Evolutionary conservation across 257 asterid species (phyloP).

Genomic region (Lantana camara): DNA sequence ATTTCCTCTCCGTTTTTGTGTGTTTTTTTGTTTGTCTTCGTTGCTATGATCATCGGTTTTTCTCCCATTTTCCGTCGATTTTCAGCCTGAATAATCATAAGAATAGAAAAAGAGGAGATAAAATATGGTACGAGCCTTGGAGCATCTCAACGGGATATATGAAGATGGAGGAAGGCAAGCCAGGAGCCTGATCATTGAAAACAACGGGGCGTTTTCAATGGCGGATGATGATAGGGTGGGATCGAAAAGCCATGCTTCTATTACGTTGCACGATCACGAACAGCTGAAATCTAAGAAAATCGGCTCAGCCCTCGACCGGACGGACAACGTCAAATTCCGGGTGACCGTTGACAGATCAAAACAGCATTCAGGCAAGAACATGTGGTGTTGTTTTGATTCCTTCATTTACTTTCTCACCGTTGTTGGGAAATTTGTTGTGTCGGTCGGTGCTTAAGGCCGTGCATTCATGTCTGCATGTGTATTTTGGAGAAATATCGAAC

Average conservation of each 20-base stretch:
- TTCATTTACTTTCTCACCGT: no score
- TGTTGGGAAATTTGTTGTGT: neutral
- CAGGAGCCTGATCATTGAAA: constrained; percentile 35
- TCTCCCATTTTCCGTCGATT: neutral
- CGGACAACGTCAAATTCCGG: constrained; percentile 29
- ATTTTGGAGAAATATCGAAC: neutral
- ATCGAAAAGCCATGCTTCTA: constrained; percentile 43
- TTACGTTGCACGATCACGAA: constrained; percentile 25
- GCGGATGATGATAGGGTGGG: constrained; percentile 29
- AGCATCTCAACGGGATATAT: constrained; percentile 33
- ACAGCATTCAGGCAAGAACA: constrained; percentile 38
- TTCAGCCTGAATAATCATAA: constrained; percentile 2
- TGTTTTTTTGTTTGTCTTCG: no score
- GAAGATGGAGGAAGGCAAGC: constrained; percentile 33
- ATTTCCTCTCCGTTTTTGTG: no score
- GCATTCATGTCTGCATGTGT: no score
- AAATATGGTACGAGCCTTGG: constrained; percentile 52
- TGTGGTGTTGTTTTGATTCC: no score
- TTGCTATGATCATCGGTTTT: constrained; percentile 6
- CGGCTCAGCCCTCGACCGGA: constrained; percentile 19
- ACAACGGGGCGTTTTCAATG: constrained; percentile 7
- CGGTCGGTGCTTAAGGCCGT: neutral
- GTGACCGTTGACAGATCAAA: constrained; percentile 24
- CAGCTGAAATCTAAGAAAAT: constrained; percentile 10
- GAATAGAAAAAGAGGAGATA: no score